Evolutionary conservation across 768 basidiomycete species (phyloP).

Genomic region (Cyathus striatus): DNA sequence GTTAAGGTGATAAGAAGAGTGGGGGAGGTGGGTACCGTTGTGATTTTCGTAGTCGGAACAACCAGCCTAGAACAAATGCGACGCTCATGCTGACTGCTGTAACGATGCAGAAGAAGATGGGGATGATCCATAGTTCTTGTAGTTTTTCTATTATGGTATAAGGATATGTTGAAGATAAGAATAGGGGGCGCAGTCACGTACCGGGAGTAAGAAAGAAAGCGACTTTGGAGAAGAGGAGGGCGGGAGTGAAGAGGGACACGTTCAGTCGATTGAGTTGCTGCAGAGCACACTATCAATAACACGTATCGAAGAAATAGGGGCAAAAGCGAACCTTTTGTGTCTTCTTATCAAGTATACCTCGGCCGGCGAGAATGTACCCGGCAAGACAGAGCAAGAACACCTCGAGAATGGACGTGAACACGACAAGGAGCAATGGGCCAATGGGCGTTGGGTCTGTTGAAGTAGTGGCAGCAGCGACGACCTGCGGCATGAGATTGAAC

Average conservation of each 20-base stretch:
- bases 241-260: conserved; percentile 85
- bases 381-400: conserved; percentile 84
- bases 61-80: conserved; percentile 55
- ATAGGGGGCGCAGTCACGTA: conserved; percentile 16
- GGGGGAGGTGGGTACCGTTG: conserved; percentile 50
- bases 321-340: conserved; percentile 69
- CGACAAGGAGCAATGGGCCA: conserved; percentile 44
- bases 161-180: neutral
- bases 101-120: conserved; percentile 78
- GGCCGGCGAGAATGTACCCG: conserved; percentile 74
- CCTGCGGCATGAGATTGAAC: too few species aligned
- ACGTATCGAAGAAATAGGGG: conserved; percentile 1
- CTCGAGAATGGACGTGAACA: conserved; percentile 76
- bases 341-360: conserved; percentile 81
- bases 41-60: conserved; percentile 64
- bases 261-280: conserved; percentile 80
- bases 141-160: conserved; percentile 52
- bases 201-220: conserved; percentile 87
- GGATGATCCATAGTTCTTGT: conserved; percentile 79
- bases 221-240: conserved; percentile 90
- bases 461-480: too few species aligned
- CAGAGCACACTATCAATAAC: conserved; percentile 3
- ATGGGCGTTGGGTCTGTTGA: conserved; percentile 25
- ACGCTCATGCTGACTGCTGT: conserved; percentile 67
- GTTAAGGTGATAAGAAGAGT: neutral